Base-by-base conservation (phyloP, 2,329 filamentous ascomycete species). In the Neurospora sp. region DNA sequence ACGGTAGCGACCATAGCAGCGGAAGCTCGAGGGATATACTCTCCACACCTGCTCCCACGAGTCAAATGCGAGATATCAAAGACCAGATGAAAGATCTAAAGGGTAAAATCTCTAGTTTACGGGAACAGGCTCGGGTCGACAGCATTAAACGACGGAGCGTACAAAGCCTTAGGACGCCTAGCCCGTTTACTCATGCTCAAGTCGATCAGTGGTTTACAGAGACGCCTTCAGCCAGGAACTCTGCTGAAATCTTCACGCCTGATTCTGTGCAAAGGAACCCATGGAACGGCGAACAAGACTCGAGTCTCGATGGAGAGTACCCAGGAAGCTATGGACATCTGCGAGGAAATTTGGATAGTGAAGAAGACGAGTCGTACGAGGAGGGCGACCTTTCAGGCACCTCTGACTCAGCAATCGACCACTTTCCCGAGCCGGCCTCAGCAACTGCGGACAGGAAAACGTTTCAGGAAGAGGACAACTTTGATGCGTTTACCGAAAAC, bases 21-120 rank as follows among this genome's bases (percentile, higher is more conserved):
- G 69, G 76, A 41, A 75, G 77, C n/a, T 82, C 83, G 10, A 81
- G 83, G 62, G 84, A 69, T 23, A 68, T 83, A 1, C 79, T 90
- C 8, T 86, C 86, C 36, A 86, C 92, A 19, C 89, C 91, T 2
- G 84, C 88, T 15, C 95, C 92, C 0, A 88, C 88, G n/a, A 85
- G 89, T 15, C 89, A 92, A 76, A 88, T 92, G 76, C 88, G 90
- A 8, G 86, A 87, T 68, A 83, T 97, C 62, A 92, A 92, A 71
- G 90, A 93, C 73, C 93, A 97, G 78, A 92, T 97, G 87, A 89
- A 91, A 69, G 92, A 91, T 68, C 83, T 97, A 66, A 94, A 93
- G 77, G 92, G 91, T 71, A 92, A 93, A 76, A 93, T 97, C 41
- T 94, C 92, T 1, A 91, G 84, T 17, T 80, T 97, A 57, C 91